These are phyloP conservation scores for Ramalina intermedia DNA, from an alignment of 495 filamentous ascomycete genomes.

Conservation along the genomic window DNA sequence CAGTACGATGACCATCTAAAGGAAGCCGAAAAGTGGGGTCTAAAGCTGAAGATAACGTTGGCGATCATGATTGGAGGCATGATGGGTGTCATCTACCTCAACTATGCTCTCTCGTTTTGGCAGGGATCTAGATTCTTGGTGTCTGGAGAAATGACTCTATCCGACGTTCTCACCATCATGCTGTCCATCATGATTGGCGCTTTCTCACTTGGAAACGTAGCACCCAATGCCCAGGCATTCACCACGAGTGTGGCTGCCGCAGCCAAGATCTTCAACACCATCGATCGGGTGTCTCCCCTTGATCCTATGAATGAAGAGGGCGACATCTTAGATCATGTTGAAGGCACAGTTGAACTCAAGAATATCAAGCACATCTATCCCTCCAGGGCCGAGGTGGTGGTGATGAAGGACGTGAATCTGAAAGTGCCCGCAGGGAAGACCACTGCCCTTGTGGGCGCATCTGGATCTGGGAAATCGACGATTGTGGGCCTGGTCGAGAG, in stretches of 20 bases:
- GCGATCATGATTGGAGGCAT: constrained; percentile 68
- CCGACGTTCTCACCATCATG: constrained; percentile 59
- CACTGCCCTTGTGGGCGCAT: constrained; percentile 74
- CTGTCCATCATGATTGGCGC: constrained; percentile 85
- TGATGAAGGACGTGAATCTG: constrained; percentile 72
- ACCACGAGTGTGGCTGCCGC: constrained; percentile 70
- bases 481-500: constrained; percentile 84
- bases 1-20: constrained; percentile 67
- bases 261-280: constrained; percentile 80
- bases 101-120: constrained; percentile 92
- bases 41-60: constrained; percentile 53
- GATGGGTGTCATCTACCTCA: constrained; percentile 72
- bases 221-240: constrained; percentile 74
- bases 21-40: constrained; percentile 61
- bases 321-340: constrained; percentile 49
- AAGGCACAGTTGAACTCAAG: constrained; percentile 69
- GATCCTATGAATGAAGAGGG: constrained; percentile 65
- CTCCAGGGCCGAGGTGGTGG: constrained; percentile 72
- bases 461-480: constrained; percentile 83
- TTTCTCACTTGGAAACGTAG: constrained; percentile 78
- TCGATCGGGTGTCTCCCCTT: constrained; percentile 78
- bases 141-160: constrained; percentile 41
- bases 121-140: constrained; percentile 74
- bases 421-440: constrained; percentile 72
- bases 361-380: constrained; percentile 88